Evolutionary conservation across 768 basidiomycete species (phyloP).

Genomic region (Jaapia argillacea): DNA sequence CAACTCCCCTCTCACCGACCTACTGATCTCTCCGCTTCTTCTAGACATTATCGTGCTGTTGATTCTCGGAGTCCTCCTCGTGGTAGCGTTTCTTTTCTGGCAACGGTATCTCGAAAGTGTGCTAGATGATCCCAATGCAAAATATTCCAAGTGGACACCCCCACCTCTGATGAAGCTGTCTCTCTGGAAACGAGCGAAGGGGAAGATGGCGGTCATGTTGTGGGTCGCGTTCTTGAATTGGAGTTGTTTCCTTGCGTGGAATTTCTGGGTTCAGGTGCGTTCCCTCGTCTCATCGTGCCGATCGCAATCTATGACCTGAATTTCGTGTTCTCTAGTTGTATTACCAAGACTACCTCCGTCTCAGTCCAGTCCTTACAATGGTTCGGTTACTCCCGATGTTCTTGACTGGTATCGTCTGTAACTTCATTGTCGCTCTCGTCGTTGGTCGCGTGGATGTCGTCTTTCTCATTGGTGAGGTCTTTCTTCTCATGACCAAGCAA

Average conservation of each 20-base stretch:
- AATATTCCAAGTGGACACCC: slow-evolving; percentile 23
- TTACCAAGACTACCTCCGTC: slow-evolving; percentile 54
- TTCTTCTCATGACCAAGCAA: slow-evolving; percentile 1
- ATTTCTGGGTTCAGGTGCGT: slow-evolving; percentile 37
- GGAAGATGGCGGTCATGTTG: slow-evolving; percentile 53
- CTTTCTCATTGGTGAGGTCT: slow-evolving; percentile 41
- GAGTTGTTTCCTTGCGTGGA: slow-evolving; percentile 46
- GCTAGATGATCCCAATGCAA: slow-evolving; percentile 10
- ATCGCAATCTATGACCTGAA: background rate
- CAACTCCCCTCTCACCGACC: background rate
- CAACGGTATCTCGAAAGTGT: slow-evolving; percentile 46
- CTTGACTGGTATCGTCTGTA: slow-evolving; percentile 52
- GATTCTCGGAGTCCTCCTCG: slow-evolving; percentile 46
- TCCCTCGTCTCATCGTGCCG: background rate
- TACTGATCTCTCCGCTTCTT: background rate
- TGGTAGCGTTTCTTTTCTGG: slow-evolving; percentile 54
- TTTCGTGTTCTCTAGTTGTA: slow-evolving; percentile 35
- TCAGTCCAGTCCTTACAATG: slow-evolving; percentile 51
- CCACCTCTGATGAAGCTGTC: slow-evolving; percentile 59
- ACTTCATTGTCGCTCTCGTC: slow-evolving; percentile 51
- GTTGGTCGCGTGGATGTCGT: slow-evolving; percentile 46
- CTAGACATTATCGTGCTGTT: slow-evolving; percentile 66
- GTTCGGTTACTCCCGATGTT: slow-evolving; percentile 65
- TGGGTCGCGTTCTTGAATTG: slow-evolving; percentile 55
- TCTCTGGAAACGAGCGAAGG: slow-evolving; percentile 53